Percentiles rank a stretch among this genome's conserved stretches.
phyloP scores from a whole-genome alignment of 2,329 filamentous ascomycete genomes.

The Stachybotrys echinatus region DNA sequence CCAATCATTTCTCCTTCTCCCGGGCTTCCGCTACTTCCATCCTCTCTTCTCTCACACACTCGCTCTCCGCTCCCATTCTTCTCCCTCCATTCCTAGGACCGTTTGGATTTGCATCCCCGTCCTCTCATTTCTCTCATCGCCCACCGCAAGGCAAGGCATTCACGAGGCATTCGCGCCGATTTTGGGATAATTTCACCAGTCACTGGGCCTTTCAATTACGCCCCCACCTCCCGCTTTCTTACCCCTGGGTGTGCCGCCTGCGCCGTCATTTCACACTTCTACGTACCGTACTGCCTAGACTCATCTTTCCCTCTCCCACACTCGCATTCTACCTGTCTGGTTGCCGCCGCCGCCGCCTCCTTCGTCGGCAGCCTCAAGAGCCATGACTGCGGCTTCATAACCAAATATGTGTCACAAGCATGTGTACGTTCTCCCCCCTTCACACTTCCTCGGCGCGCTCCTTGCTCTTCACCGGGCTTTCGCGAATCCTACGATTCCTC shows the following conservation, averaged over 20 bases:
- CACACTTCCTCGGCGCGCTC: slow-evolving; percentile 5
- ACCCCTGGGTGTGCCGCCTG: background rate
- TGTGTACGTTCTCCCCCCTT: slow-evolving; percentile 29
- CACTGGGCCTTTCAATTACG: background rate
- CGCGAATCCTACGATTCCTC: background rate
- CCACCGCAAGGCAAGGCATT: no score
- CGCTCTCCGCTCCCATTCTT: background rate
- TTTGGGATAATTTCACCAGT: background rate
- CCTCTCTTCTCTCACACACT: background rate
- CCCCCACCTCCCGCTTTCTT: background rate
- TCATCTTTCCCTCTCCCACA: background rate
- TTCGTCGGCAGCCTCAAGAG: slow-evolving; percentile 21
- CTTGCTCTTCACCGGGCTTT: slow-evolving; percentile 3
- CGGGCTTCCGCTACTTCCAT: background rate
- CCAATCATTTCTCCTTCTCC: background rate
- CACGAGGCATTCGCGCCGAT: no score
- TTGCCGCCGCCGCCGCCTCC: background rate
- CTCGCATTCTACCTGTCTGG: background rate
- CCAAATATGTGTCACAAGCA: slow-evolving; percentile 35
- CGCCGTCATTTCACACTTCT: background rate
- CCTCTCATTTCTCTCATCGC: no score
- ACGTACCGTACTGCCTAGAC: background rate
- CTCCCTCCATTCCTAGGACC: background rate
- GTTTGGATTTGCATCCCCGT: background rate
- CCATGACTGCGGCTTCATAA: slow-evolving; percentile 24